Evolutionary conservation across 495 filamentous ascomycete species (phyloP), one percentile per base, ranked within the genome.

Genomic region (Lasiosphaeriaceae sp.): DNA sequence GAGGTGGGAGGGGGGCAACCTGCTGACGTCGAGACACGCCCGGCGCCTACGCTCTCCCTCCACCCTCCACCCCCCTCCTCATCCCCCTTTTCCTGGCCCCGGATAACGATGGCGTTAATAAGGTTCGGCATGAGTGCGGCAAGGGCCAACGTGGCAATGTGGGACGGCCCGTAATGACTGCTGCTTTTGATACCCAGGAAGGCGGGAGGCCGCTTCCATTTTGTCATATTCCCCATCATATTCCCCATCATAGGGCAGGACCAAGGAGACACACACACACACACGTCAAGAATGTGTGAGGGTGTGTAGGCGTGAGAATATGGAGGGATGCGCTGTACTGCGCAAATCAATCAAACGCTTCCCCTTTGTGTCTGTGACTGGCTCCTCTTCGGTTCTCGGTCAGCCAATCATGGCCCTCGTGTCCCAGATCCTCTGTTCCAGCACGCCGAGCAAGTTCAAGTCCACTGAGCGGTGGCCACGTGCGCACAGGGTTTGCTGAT

Each of bases 401-500:
- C 29, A 46, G 29, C 57, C 59, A 60, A 67, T 65, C 53, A 66
- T 55, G 54, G 9, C 26, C 11, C 34, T n/a, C 12, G 9, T 34
- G 16, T 54, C 20, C 12, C 43, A 20, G 17, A 3, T 43, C 39
- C 23, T 54, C 47, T 11, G 11, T 14, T 3, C 17, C 12, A 16
- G 26, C 14, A 12, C 49, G 50, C 45, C 39, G 35, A 48, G 37
- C 21, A 31, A 17, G 19, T 17, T n/a, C 20, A 22, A 43, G 29
- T 46, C 67, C 65, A 64, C 60, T 62, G 54, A 66, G 50, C 57
- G 46, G 34, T 47, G 56, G 67, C 63, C 69, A 70, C 67, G 67
- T 68, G 63, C 67, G 24, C 51, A 41, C 20, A 47, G 21, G 44
- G 43, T 47, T 19, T 57, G 57, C 43, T 59, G 46, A 62, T 63